Percentiles rank a stretch among this genome's conserved stretches.
Conservation (phyloP, 176 grass and related monocot species). For the Cenchrus fungigraminus region DNA sequence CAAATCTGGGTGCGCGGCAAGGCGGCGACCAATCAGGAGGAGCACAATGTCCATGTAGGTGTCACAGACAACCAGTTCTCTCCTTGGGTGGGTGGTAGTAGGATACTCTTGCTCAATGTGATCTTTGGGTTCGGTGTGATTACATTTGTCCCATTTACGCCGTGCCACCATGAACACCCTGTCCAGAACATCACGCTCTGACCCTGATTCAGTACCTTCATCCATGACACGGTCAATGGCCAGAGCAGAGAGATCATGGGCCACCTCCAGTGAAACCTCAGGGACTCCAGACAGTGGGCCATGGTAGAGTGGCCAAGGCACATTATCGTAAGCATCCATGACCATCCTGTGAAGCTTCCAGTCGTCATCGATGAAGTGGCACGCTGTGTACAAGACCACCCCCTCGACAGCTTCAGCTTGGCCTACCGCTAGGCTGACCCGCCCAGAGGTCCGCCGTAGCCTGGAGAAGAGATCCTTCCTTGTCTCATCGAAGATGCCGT, state of each 20-base stretch:
- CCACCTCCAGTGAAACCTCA: neutral
- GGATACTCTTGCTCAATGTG: neutral
- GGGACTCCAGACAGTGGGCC: neutral
- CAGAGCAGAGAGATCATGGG: neutral
- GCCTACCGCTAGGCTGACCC: neutral
- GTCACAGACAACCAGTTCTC: neutral
- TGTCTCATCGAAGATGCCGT: neutral
- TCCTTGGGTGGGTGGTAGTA: neutral
- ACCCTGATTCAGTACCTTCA: neutral
- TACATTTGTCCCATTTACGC: neutral
- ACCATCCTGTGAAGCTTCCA: neutral
- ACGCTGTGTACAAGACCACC: neutral
- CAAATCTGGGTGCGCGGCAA: neutral
- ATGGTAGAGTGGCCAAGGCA: neutral
- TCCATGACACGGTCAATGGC: neutral
- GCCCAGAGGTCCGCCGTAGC: neutral
- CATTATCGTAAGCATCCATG: neutral
- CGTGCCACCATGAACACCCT: slow-evolving; percentile 3
- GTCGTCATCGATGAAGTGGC: slow-evolving; percentile 18
- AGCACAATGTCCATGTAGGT: neutral
- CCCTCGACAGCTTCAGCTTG: neutral
- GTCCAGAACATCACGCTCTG: neutral
- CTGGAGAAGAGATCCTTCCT: neutral
- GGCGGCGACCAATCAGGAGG: neutral
- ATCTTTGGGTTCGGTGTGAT: neutral